Conservation (phyloP, 352 stramenopile genomes). For the Globisporangium cystogenes region DNA sequence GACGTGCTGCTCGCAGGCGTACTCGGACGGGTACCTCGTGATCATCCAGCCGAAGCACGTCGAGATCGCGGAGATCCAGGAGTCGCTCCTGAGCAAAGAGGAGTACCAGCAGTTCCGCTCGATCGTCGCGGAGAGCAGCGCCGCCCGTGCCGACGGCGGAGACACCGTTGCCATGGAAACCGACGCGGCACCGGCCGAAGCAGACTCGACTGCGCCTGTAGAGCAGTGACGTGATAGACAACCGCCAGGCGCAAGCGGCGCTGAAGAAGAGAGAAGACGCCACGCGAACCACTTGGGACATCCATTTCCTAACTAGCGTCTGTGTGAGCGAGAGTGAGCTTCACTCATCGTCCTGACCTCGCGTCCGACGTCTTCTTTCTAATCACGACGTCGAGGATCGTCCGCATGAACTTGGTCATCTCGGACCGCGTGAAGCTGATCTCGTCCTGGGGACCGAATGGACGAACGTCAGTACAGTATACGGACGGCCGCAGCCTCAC, state of each 20-base stretch:
- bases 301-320: constrained; percentile 12
- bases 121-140: constrained; percentile 16
- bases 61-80: constrained; percentile 77
- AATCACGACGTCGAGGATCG: constrained; percentile 77
- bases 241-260: neutral
- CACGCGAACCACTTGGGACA: neutral
- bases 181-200: neutral
- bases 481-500: neutral
- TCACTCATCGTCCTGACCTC: constrained; percentile 9
- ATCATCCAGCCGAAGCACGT: constrained; percentile 81
- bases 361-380: constrained; percentile 51
- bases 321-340: neutral
- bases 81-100: constrained; percentile 69
- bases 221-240: neutral
- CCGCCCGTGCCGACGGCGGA: neutral
- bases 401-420: constrained; percentile 83
- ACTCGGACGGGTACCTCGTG: constrained; percentile 73
- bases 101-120: constrained; percentile 72
- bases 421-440: constrained; percentile 75
- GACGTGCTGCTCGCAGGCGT: constrained; percentile 19
- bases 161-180: neutral
- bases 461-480: neutral
- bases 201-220: neutral
- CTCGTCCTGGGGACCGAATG: constrained; percentile 39
- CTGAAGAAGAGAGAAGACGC: neutral